Evolutionary conservation across 495 filamentous ascomycete genomes (phyloP), one percentile per base, ranked within the genome.

Genomic region (Peziza echinospora): DNA sequence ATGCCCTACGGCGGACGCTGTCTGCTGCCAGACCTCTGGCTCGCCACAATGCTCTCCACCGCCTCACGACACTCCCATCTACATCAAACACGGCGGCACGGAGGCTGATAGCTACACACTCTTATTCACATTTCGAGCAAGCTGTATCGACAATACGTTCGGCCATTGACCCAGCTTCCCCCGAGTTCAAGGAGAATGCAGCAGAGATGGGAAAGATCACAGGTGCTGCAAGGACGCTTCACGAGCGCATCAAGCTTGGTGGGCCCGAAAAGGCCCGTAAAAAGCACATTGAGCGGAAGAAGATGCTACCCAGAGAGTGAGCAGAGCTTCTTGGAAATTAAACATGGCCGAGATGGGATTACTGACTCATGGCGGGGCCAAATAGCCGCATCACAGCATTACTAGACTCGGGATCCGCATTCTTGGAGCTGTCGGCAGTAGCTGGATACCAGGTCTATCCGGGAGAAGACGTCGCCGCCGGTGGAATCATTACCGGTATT

Each of bases 401-500:
- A 46, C 73, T 94, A 46, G 89, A 97, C 58, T 77, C 82, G 0
- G 84, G 86, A 28, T 86, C 81, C 0, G 77, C 82, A 1, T 97
- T 97, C 61, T 66, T 97, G 45, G 89, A 97, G 62, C 69, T 97
- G 5, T 92, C 83, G 5, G 70, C 82, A 8, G 65, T 96, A 41
- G 89, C 89, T 1, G 89, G 82, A 22, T 74, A 94, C 58, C 76
- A 80, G 47, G 63, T 96, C 43, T 97, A 96, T 58, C 75, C 75
- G 0, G 82, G 77, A 24, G 86, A 89, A 48, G 80, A 84, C n/a
- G 77, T 85, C 0, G 78, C 70, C 0, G 80, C 83, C 3, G 91
- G 81, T 9, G 89, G 84, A 1, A 91, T 97, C 48, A 84, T 97
- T 42, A 91, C 89, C 0, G 89, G 89, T 0, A 76, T 96, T 45